phyloP scores from a whole-genome alignment of 805 yeast species.

The Sugiyamaella mastotermitis region DNA sequence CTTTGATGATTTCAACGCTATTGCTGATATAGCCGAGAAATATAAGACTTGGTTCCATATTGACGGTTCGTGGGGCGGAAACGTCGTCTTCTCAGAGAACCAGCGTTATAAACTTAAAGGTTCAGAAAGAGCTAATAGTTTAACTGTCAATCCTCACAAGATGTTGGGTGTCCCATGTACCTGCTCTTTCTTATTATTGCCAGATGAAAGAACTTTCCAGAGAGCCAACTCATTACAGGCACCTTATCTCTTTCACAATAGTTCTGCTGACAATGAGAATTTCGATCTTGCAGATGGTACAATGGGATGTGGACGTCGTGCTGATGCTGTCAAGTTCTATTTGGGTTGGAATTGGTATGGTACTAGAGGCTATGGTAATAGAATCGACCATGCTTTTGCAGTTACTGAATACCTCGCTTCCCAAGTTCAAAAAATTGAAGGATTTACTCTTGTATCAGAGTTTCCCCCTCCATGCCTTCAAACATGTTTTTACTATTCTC shows the following conservation, averaged over 20 bases:
- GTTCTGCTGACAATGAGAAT: slow-evolving; percentile 39
- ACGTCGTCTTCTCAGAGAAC: slow-evolving; percentile 56
- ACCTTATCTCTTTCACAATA: slow-evolving; percentile 70
- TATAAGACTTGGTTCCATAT: slow-evolving; percentile 71
- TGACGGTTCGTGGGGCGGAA: slow-evolving; percentile 92
- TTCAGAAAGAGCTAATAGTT: slow-evolving; percentile 59
- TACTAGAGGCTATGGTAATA: slow-evolving; percentile 48
- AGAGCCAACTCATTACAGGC: slow-evolving; percentile 72
- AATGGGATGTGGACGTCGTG: slow-evolving; percentile 86
- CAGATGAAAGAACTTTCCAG: slow-evolving; percentile 60
- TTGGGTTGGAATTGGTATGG: slow-evolving; percentile 82
- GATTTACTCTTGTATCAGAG: slow-evolving; percentile 52
- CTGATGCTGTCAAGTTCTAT: slow-evolving; percentile 74
- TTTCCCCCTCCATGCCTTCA: slow-evolving; percentile 72
- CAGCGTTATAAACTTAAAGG: slow-evolving; percentile 50
- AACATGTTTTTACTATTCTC: slow-evolving; percentile 72
- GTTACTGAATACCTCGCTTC: slow-evolving; percentile 58
- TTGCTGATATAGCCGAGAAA: slow-evolving; percentile 47
- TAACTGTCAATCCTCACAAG: slow-evolving; percentile 81
- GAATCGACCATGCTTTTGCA: slow-evolving; percentile 69
- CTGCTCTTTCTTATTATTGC: slow-evolving; percentile 65
- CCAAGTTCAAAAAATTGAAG: slow-evolving; percentile 33
- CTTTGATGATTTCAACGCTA: slow-evolving; percentile 58
- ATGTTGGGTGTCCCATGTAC: slow-evolving; percentile 77
- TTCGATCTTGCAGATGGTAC: slow-evolving; percentile 84